Evolutionary conservation across 176 grass and related monocot genomes (phyloP).

Genomic region (Bromus sterilis): DNA sequence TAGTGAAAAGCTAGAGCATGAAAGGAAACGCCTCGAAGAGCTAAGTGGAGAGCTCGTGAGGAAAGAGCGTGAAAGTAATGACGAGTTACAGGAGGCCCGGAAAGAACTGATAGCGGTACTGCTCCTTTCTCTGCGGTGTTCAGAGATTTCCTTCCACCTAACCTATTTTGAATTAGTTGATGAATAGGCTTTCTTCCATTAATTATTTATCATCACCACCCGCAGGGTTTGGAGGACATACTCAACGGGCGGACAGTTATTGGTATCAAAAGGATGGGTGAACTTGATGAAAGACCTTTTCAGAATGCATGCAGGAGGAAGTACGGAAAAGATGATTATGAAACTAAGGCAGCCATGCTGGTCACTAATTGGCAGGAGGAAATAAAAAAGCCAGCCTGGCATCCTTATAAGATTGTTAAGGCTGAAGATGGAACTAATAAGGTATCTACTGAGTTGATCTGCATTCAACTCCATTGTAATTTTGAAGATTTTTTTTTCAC

Average conservation of each 20-base stretch:
- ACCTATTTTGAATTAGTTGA: not conserved
- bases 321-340: constrained; percentile 36
- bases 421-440: constrained; percentile 45
- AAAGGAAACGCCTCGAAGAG: constrained; percentile 54
- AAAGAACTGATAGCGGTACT: constrained; percentile 75
- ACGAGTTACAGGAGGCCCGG: constrained; percentile 67
- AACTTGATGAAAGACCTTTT: constrained; percentile 74
- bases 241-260: constrained; percentile 45
- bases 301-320: constrained; percentile 53
- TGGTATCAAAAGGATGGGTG: constrained; percentile 91
- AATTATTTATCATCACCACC: constrained; percentile 2
- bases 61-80: constrained; percentile 81
- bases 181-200: not conserved
- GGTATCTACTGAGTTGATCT: constrained; percentile 29
- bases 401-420: constrained; percentile 69
- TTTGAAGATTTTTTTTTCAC: not conserved
- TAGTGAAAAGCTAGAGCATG: constrained; percentile 54
- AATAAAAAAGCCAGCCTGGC: constrained; percentile 88
- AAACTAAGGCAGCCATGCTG: constrained; percentile 42
- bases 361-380: constrained; percentile 71
- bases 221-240: constrained; percentile 72
- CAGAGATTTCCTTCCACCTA: constrained; percentile 1
- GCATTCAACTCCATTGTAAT: not conserved
- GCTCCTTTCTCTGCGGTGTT: not conserved
- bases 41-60: constrained; percentile 58